phyloP scores from a whole-genome alignment of 257 asterid species.

The Solanum boliviense region DNA sequence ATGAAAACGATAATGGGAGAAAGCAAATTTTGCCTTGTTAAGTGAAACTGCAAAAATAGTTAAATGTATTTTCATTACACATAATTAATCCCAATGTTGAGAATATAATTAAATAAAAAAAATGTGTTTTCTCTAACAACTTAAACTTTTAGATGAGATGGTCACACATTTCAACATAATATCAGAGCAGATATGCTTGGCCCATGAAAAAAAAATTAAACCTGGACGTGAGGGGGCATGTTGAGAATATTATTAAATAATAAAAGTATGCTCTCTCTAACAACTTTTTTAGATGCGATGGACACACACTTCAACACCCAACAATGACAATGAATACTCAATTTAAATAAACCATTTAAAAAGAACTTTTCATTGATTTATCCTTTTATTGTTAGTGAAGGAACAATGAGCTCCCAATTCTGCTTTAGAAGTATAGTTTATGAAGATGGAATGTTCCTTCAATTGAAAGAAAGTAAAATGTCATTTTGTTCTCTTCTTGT shows the following conservation, averaged over 20 bases:
- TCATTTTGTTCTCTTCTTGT: background rate
- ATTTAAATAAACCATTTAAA: background rate
- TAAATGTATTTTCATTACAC: background rate
- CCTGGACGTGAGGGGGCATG: background rate
- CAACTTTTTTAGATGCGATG: no score
- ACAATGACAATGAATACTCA: background rate
- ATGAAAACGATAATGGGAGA: background rate
- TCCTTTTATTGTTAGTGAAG: background rate
- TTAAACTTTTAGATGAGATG: background rate
- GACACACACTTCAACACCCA: background rate
- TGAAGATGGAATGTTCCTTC: background rate
- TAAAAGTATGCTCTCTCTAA: no score
- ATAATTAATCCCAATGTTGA: background rate
- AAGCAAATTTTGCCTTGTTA: background rate
- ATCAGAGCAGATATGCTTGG: background rate
- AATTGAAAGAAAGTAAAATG: background rate
- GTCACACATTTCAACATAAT: background rate
- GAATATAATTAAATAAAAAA: no score
- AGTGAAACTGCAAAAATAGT: background rate
- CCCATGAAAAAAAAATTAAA: background rate
- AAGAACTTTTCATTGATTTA: background rate
- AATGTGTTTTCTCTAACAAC: no score
- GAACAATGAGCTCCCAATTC: background rate
- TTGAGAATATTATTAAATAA: background rate
- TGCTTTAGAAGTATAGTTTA: background rate